These are phyloP conservation scores for Termitomyces titanicus DNA, from an alignment of 768 basidiomycete species.

Conservation along the genomic window DNA sequence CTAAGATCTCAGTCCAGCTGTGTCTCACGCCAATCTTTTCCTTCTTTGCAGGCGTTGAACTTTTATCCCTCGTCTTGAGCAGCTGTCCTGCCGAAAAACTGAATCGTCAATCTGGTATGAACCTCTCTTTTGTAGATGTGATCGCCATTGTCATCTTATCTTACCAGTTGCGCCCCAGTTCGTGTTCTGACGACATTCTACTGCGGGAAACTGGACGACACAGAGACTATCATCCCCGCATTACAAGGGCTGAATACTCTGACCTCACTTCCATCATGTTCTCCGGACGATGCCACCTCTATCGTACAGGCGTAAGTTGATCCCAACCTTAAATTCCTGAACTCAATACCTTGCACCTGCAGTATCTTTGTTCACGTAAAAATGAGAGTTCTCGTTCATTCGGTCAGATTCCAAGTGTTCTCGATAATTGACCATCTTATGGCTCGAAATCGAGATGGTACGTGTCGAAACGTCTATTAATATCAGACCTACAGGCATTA, in stretches of 20 bases:
- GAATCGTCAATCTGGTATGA: constrained; percentile 79
- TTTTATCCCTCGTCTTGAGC: constrained; percentile 71
- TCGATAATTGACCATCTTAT: constrained; percentile 76
- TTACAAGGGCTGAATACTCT: constrained; percentile 73
- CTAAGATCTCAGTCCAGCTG: neutral
- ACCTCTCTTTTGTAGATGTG: neutral
- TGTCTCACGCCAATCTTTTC: constrained; percentile 6
- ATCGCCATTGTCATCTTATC: constrained; percentile 6
- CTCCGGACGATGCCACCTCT: constrained; percentile 57
- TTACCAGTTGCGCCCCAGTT: constrained; percentile 40
- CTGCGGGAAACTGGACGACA: constrained; percentile 82
- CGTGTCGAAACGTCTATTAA: constrained; percentile 11
- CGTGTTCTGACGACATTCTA: constrained; percentile 82
- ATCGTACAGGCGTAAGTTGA: constrained; percentile 55
- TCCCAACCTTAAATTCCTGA: neutral
- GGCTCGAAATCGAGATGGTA: constrained; percentile 65
- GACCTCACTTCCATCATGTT: constrained; percentile 58
- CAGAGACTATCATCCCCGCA: constrained; percentile 78
- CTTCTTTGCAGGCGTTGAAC: constrained; percentile 68
- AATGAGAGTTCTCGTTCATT: constrained; percentile 80
- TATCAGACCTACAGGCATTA: neutral
- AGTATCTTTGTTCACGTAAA: constrained; percentile 78
- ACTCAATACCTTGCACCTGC: constrained; percentile 4
- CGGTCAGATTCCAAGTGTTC: constrained; percentile 79
- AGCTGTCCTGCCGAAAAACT: constrained; percentile 58